Percentiles rank a stretch among this genome's conserved stretches.
Conservation (phyloP, 2,329 filamentous ascomycete species). For the Fusarium sp. region DNA sequence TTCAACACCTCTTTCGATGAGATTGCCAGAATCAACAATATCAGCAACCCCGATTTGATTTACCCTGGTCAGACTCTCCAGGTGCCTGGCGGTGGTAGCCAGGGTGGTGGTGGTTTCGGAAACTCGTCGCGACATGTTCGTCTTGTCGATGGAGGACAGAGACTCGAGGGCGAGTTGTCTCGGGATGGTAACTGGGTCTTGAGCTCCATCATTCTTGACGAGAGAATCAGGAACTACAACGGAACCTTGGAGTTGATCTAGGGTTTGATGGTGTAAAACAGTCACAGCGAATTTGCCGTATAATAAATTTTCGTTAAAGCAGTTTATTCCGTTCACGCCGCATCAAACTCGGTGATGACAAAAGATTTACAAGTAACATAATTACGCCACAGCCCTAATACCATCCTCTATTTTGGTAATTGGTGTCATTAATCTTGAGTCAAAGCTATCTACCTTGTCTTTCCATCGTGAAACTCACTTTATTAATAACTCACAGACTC, state of each 20-base stretch:
- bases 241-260: conserved; percentile 41
- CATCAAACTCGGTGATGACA: too few species aligned
- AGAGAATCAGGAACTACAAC: conserved; percentile 51
- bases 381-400: background rate
- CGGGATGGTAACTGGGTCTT: conserved; percentile 48
- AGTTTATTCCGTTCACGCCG: background rate
- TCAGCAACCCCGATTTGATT: conserved; percentile 56
- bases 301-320: background rate
- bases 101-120: conserved; percentile 46
- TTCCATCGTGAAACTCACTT: background rate
- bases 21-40: conserved; percentile 53
- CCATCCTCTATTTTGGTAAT: background rate
- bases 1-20: conserved; percentile 52
- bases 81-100: conserved; percentile 46
- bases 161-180: conserved; percentile 49
- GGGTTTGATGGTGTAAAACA: fast-evolving
- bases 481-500: too few species aligned
- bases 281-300: background rate
- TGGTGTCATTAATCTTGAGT: background rate
- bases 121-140: conserved; percentile 51
- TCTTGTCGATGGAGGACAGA: conserved; percentile 51
- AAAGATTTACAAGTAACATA: background rate
- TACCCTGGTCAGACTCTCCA: conserved; percentile 55
- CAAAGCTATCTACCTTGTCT: background rate
- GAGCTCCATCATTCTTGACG: conserved; percentile 49